Evolutionary conservation across 371 early-diverging fungal genomes (phyloP).

Genomic region (Saksenaea oblongispora): DNA sequence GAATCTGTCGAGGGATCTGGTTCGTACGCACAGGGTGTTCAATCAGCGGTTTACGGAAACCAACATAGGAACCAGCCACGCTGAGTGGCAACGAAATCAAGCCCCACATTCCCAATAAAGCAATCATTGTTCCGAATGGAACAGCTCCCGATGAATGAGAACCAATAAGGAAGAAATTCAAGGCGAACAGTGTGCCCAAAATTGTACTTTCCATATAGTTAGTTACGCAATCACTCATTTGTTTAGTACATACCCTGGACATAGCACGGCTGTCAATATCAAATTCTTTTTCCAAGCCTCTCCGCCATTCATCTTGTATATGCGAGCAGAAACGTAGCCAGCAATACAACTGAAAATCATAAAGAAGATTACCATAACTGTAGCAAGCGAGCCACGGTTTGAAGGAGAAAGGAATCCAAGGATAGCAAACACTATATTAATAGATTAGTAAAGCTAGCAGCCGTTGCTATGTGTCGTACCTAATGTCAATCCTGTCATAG

Average conservation of each 20-base stretch:
- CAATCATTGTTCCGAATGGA: constrained; percentile 89
- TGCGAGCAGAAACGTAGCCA: constrained; percentile 86
- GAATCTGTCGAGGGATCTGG: constrained; percentile 92
- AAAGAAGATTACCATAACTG: constrained; percentile 88
- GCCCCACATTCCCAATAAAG: constrained; percentile 85
- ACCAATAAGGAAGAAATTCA: constrained; percentile 91
- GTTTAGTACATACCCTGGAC: constrained; percentile 69
- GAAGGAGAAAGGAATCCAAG: constrained; percentile 96
- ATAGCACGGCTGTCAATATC: constrained; percentile 78
- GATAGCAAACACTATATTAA: constrained; percentile 79
- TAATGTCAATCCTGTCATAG: constrained; percentile 80
- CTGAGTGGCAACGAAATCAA: constrained; percentile 87
- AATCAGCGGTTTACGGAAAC: constrained; percentile 83
- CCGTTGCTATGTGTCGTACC: constrained; percentile 23
- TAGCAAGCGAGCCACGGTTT: constrained; percentile 89
- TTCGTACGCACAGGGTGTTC: constrained; percentile 91
- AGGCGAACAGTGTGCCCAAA: constrained; percentile 67
- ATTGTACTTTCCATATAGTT: constrained; percentile 48
- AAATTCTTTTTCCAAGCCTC: constrained; percentile 85
- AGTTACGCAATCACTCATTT: constrained; percentile 1
- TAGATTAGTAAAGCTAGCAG: background rate
- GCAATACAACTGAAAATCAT: constrained; percentile 84
- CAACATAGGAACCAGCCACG: constrained; percentile 90
- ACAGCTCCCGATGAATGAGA: constrained; percentile 92
- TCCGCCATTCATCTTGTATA: constrained; percentile 95